Base-by-base conservation (phyloP, 768 basidiomycete genomes). In the Cystofilobasidium capitatum region DNA sequence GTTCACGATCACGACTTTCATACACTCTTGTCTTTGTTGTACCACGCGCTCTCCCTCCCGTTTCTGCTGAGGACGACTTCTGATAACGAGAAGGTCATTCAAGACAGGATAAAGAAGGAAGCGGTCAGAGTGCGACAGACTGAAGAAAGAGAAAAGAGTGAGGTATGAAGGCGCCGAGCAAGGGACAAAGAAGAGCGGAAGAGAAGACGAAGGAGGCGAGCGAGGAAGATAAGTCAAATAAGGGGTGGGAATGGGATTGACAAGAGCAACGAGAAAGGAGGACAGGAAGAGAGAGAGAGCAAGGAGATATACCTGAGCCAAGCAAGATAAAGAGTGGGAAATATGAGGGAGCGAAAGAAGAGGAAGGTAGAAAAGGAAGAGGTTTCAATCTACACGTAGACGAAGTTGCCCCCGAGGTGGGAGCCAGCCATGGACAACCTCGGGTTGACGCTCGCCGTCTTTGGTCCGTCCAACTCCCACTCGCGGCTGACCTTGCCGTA, bases 401-500 rank as follows among this genome's bases (percentile, higher is more conserved):
- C 62, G 61, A 58, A 62, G 13, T 37, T 51, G 7, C 54, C 60
- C 8, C 40, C 49, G 39, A 69, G 36, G 45, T 37, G 20, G 1
- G 66, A 54, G 24, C 33, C 24, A 16, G 66, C 40, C 24, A 49
- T 31, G 9, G 51, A 47, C 14, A 22, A 37, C 7, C 45, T 8
- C 24, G 29, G 44, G 10, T 33, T 57, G 1, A 4, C 40, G 24
- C 0, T 44, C 2, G 47, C 55, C 26, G 55, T 69, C 62, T 61
- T 69, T 2, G 62, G 62, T 4, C 58, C 55, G 54, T 69, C 68
- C 57, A 69, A 40, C 44, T 58, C 62, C 68, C 68, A 69, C 29
- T 69, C 62, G 54, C 55, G 39, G 57, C 36, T 55, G 29, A 69
- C n/a, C 40, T 44, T 47, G 29, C 62, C 57, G 17, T 69, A 26